A percentile compares a stretch with the other conserved stretches of the same genome.
Evolutionary conservation across 305 asterid species (phyloP).

Genomic region (Andrographis paniculata): DNA sequence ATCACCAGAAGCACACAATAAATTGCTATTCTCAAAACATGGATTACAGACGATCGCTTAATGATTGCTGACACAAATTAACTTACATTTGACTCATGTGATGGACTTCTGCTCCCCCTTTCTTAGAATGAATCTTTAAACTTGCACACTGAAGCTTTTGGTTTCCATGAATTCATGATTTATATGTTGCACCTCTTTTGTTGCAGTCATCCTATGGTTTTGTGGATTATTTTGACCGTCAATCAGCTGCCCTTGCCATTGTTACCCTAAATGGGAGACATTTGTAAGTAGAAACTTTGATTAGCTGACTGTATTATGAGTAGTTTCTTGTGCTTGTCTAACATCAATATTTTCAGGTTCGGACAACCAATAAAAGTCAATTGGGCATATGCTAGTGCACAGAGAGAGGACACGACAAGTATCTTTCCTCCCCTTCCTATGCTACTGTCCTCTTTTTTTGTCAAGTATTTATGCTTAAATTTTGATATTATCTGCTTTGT

Average conservation of each 20-base stretch:
- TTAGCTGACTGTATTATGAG: conserved; percentile 9
- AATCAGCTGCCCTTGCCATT: conserved; percentile 79
- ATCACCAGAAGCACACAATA: no score
- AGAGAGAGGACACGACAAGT: conserved; percentile 95
- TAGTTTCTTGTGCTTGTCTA: conserved; percentile 17
- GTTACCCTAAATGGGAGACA: conserved; percentile 80
- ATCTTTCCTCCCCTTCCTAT: conserved; percentile 13
- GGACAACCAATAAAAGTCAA: conserved; percentile 94
- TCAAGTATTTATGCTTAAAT: conserved; percentile 7
- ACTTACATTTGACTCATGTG: neutral
- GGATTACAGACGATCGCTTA: no score
- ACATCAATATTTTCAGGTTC: conserved; percentile 46
- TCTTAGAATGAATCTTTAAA: neutral
- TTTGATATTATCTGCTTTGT: conserved; percentile 3
- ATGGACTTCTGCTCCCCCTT: neutral
- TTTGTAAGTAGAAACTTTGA: conserved; percentile 39
- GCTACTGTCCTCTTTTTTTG: conserved; percentile 3
- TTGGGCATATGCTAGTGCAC: conserved; percentile 90
- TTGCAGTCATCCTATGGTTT: conserved; percentile 94
- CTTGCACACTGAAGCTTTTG: conserved; percentile 10
- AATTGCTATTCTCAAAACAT: no score
- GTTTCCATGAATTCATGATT: no score
- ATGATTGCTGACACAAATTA: no score
- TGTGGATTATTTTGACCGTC: conserved; percentile 80
- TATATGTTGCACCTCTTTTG: conserved; percentile 7